A percentile compares a stretch with the other conserved stretches of the same genome.
Conservation (phyloP, 1,139 yeast genomes). For the Saccharomyces hybrid region DNA sequence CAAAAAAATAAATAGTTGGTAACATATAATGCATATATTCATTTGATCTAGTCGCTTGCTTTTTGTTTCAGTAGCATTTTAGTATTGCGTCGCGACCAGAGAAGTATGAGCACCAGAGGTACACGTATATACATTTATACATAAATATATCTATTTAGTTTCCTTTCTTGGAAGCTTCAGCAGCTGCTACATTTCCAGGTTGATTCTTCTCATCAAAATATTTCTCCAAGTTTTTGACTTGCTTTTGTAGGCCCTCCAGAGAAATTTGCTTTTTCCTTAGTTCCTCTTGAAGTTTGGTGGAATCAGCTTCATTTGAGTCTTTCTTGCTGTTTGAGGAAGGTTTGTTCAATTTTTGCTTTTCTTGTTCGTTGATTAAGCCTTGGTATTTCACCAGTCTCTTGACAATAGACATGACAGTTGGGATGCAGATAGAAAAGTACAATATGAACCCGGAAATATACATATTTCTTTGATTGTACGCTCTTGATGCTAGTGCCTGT, state of each 20-base stretch:
- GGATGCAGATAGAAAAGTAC: conserved; percentile 51
- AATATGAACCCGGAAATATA: conserved; percentile 65
- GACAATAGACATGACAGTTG: conserved; percentile 49
- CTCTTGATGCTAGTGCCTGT: conserved; percentile 34
- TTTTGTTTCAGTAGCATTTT: background rate
- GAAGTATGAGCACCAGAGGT: background rate
- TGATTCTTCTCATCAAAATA: conserved; percentile 38
- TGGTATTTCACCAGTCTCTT: conserved; percentile 54
- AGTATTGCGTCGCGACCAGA: background rate
- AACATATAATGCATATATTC: background rate
- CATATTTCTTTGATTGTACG: conserved; percentile 63
- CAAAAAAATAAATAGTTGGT: background rate
- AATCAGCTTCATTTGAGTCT: conserved; percentile 34
- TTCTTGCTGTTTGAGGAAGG: background rate
- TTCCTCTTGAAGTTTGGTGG: conserved; percentile 33
- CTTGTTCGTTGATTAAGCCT: conserved; percentile 31
- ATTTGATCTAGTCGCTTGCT: background rate
- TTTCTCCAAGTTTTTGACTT: conserved; percentile 45
- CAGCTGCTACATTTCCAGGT: conserved; percentile 2
- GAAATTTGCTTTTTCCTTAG: conserved; percentile 39
- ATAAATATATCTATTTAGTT: background rate
- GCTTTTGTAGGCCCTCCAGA: conserved; percentile 44
- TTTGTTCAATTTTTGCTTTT: conserved; percentile 18
- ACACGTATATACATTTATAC: background rate
- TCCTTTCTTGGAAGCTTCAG: background rate